Conservation (phyloP, 306 rosid genomes). For the Lathyrus oleraceus region DNA sequence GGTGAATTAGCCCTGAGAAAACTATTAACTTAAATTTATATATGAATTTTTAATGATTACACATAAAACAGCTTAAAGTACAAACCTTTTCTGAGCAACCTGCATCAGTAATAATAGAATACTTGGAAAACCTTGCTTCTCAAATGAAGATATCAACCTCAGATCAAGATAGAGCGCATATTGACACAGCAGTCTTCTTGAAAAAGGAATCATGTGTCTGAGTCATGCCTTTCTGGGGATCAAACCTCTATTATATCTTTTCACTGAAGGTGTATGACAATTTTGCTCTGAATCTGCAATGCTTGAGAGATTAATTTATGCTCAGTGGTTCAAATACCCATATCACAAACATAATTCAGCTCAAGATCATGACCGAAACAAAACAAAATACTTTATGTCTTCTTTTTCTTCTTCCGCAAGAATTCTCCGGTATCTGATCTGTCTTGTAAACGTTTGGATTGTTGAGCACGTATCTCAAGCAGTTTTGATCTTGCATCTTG, state of each 20-base stretch:
- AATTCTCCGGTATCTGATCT: conserved; percentile 58
- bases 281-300: conserved; percentile 21
- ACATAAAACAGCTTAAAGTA: not conserved
- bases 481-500: conserved; percentile 75
- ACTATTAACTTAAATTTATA: not conserved
- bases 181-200: conserved; percentile 18
- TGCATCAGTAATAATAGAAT: conserved; percentile 11
- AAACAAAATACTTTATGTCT: conserved; percentile 31
- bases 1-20: not conserved
- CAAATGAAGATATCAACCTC: conserved; percentile 25
- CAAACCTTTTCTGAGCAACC: not conserved
- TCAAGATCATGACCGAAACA: conserved; percentile 26
- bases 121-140: conserved; percentile 23
- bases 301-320: conserved; percentile 22
- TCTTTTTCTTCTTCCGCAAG: conserved; percentile 57
- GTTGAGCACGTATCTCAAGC: conserved; percentile 67
- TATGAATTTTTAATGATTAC: conserved; percentile 17
- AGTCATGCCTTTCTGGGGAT: conserved; percentile 12
- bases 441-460: conserved; percentile 65
- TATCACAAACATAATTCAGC: conserved; percentile 26
- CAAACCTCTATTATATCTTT: conserved; percentile 23
- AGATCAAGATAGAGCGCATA: conserved; percentile 2
- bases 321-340: conserved; percentile 3
- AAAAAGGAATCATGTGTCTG: conserved; percentile 11
- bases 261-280: conserved; percentile 11